Base-by-base conservation (phyloP, 306 rosid genomes). In the Sindora glabra region DNA sequence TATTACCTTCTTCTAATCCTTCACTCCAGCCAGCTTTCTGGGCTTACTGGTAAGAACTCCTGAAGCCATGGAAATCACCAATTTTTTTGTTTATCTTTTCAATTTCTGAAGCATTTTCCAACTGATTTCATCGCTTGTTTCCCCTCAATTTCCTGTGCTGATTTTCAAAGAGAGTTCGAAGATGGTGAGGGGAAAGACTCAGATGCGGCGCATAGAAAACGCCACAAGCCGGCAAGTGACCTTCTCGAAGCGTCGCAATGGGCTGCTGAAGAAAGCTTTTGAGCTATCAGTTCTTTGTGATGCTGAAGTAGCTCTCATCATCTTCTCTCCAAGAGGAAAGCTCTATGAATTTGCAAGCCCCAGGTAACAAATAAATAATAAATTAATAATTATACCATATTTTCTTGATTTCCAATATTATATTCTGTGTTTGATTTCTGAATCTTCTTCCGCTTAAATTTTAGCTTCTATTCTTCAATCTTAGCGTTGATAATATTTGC, bases 171-270 rank as follows among this genome's bases (percentile, higher is more conserved):
- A 59, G 40, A 57, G 2, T 45, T 29, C 25, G 62, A 36, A 72
- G 62, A 90, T 90, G 97, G 97, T 83, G 73, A 76, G 97, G 71
- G 96, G 97, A 1, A 90, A 90, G 74, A 90, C 97, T 26, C 83
- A 90, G 71, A 73, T 90, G 91, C 76, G 77, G 77, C 76, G 84
- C 49, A 90, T 87, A 69, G 97, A 87, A 68, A 87, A 90, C 68
- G 75, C 94, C n/a, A 85, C 96, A n/a, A 90, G 89, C 65, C 68
- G 97, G 6, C 96, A 90, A 38, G 96, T 90, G 0, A 87, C 97
- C 8, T 90, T 90, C 65, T 90, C 91, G 13, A 90, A 90, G 79
- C 54, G 97, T 18, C 68, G 91, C 0, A 87, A 82, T 47, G 97
- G 97, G 27, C 56, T 90, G 59, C 75, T 90, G 48, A 90, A 90